phyloP scores from a whole-genome alignment of 306 rosid genomes.

The Sicyos edulis region DNA sequence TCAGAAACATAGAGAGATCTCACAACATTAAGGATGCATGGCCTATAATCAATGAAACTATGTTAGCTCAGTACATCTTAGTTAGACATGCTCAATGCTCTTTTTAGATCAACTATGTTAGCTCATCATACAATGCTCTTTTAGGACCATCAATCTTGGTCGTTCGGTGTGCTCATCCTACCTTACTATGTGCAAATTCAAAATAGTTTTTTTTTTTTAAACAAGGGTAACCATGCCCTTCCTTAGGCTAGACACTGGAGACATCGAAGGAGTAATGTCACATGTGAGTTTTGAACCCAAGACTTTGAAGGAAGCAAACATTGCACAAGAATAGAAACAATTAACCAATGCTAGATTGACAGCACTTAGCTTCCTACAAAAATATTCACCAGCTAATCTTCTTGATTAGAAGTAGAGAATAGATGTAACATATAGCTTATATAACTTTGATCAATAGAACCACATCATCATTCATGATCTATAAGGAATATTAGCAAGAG shows the following conservation, averaged over 20 bases:
- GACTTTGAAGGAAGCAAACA: background rate
- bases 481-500: slow-evolving; percentile 3
- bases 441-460: background rate
- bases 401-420: background rate
- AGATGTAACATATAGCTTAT: background rate
- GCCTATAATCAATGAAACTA: no score
- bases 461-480: background rate
- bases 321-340: background rate
- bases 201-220: no score
- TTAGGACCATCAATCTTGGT: background rate
- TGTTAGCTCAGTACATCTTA: no score
- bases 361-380: background rate
- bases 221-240: no score
- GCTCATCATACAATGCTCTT: background rate
- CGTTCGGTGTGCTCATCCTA: background rate
- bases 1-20: no score
- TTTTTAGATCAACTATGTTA: no score
- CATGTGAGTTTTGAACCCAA: no score
- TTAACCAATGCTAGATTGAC: background rate
- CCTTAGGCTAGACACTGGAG: no score
- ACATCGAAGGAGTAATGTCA: no score
- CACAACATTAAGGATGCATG: no score
- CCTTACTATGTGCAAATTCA: background rate
- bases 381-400: background rate
- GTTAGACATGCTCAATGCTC: no score